Evolutionary conservation across 2,329 filamentous ascomycete genomes (phyloP), one percentile per base, ranked within the genome.

Genomic region (Cercospora nicotianae): DNA sequence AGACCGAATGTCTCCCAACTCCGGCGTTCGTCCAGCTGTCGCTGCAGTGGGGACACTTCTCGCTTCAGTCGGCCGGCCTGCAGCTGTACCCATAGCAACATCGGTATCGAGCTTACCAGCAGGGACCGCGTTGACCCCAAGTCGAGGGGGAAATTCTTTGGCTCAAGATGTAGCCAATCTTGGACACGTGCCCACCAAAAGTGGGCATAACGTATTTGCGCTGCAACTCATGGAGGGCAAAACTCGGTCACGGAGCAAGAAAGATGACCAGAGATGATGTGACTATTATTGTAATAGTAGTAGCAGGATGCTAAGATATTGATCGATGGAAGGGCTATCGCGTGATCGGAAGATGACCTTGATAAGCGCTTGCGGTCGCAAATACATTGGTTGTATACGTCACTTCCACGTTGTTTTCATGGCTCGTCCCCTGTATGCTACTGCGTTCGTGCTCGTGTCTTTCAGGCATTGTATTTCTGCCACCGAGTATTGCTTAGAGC

Each of bases 161-260:
- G 23, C 48, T 7, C 48, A 55, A 28, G 55, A 59, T 16, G 28
- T 59, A 59, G 55, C 55, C 13, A 23, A 59, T 10, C 55, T 36
- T 23, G 55, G 55, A 36, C 55, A 59, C 26, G 28, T 59, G n/a
- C 55, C 10, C 23, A 59, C 55, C 16, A 36, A 59, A 59, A 36
- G n/a, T 36, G 55, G 55, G 18, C 55, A 59, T 59, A 59, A 30
- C 55, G 31, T 59, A 59, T 36, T 33, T 59, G 55, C 31, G n/a
- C 31, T 23, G 55, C 30, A 59, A 23, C 3, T 20, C 28, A 31
- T 20, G 55, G 6, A 2, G n/a, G 55, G 55, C 16, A 59, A 36
- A n/a, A 59, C 55, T 13, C 30, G 55, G 55, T 31, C 55, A 36
- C 55, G n/a, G 9, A 59, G 55, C 31, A 59, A 36, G n/a, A 31